Base-by-base conservation (phyloP, 139 green algal species). In the Chlamydomonas eustigma region DNA sequence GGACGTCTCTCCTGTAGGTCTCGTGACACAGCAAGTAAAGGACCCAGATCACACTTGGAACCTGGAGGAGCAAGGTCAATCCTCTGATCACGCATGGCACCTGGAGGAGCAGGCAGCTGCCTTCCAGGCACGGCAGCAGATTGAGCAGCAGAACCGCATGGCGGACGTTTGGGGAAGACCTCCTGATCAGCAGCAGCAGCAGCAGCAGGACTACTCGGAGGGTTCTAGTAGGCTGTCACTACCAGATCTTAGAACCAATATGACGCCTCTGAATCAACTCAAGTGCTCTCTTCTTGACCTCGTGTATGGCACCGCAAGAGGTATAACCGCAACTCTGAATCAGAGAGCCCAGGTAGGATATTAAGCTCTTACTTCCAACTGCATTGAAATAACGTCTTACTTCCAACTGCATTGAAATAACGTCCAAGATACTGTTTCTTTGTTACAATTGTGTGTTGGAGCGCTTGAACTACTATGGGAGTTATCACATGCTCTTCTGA, bases 241-340 rank as follows among this genome's bases (percentile, higher is more conserved):
- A 28, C 58, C 58, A 35, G 58, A 32, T 35, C 24, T 35, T 5
- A 8, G 25, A 22, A 8, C 6, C 18, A 8, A 37, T 24, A 34
- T 28, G 25, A 70, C 58, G 33, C 50, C 66, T 51, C 24, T 50
- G 8, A 44, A 70, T 8, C n/a, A 31, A 22, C 33, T 77, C 66
- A 83, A 87, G 77, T 18, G 37, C n/a, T 39, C 5, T 28, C 80
- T 91, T 65, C 34, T 91, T 18, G 87, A 91, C 51, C 37, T 83
- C 1, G 72, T 91, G n/a, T 91, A 90, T 58, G 86, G 80, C 39
- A 89, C 83, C 2, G 68, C 80, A 2, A 71, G 83, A 4, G 87
- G 87, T 34, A 74, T 90, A 3, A 44, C 35, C 4, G 84, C 58
- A 8, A 32, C 25, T 28, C 32, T 70, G 58, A 28, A 35, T 32